A percentile compares a stretch with the other conserved stretches of the same genome.
Evolutionary conservation across 2,329 filamentous ascomycete species (phyloP).

Genomic region (Fusarium setosum): DNA sequence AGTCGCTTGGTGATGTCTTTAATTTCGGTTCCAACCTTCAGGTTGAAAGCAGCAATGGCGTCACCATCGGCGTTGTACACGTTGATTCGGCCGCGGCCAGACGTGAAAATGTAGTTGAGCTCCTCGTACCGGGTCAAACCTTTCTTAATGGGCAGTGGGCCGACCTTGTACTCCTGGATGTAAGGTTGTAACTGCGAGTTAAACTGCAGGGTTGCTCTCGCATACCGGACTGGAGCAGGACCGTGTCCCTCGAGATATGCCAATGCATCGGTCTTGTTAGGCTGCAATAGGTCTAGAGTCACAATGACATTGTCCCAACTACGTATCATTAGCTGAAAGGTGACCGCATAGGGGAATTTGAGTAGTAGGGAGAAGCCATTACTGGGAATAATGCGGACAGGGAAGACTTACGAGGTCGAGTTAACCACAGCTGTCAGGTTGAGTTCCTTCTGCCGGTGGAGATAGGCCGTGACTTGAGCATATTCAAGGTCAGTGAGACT

Average conservation of each 20-base stretch:
- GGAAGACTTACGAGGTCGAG: constrained; percentile 27
- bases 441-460: constrained; percentile 19
- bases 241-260: constrained; percentile 55
- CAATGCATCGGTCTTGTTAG: constrained; percentile 62
- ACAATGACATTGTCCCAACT: constrained; percentile 35
- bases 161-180: constrained; percentile 59
- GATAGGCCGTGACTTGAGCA: constrained; percentile 24
- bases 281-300: constrained; percentile 52
- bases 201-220: constrained; percentile 51
- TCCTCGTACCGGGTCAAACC: constrained; percentile 51
- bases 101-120: constrained; percentile 55
- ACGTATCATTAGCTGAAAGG: neutral
- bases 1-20: constrained; percentile 24
- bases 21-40: constrained; percentile 8
- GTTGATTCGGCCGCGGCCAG: constrained; percentile 30
- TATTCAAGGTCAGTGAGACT: constrained; percentile 27
- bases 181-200: constrained; percentile 32
- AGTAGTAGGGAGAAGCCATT: neutral
- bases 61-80: constrained; percentile 38
- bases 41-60: constrained; percentile 24
- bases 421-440: constrained; percentile 29
- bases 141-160: constrained; percentile 42
- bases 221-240: constrained; percentile 53
- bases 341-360: neutral
- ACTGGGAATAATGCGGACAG: neutral